Evolutionary conservation across 768 basidiomycete genomes (phyloP).

Genomic region (Butyriboletus loyo): DNA sequence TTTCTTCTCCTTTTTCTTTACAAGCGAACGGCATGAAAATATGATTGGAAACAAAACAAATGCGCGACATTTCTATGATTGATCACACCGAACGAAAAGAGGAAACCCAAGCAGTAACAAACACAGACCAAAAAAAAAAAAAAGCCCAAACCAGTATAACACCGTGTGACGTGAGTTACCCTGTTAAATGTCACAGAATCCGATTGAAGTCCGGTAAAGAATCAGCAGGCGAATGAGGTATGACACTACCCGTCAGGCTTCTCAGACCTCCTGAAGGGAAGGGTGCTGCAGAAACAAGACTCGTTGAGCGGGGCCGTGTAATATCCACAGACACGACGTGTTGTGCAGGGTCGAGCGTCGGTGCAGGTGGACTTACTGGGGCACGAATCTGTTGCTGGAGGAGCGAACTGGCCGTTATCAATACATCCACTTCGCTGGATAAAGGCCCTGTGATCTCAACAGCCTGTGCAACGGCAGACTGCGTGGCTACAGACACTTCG

Average conservation of each 20-base stretch:
- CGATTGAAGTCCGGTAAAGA: conserved; percentile 26
- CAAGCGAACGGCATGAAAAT: conserved; percentile 13
- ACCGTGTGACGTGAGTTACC: conserved; percentile 15
- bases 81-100: conserved; percentile 24
- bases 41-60: conserved; percentile 12
- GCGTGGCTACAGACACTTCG: conserved; percentile 59
- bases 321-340: conserved; percentile 27
- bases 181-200: conserved; percentile 16
- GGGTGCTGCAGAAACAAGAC: conserved; percentile 24
- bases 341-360: conserved; percentile 27
- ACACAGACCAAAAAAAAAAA: too few relatives aligned
- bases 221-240: conserved; percentile 25
- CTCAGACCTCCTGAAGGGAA: conserved; percentile 25
- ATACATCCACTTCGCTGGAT: conserved; percentile 78
- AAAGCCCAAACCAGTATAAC: conserved; percentile 29
- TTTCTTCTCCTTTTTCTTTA: conserved; percentile 20
- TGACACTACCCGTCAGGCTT: conserved; percentile 15
- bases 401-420: conserved; percentile 63
- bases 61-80: conserved; percentile 30
- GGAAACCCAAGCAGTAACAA: conserved; percentile 22
- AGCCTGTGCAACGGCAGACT: conserved; percentile 79
- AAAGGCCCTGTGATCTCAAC: conserved; percentile 71
- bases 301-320: conserved; percentile 36
- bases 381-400: conserved; percentile 43
- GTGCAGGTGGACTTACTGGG: conserved; percentile 25